Base-by-base conservation (phyloP, 2,329 filamentous ascomycete species). In the Aspergillus phoenicis region DNA sequence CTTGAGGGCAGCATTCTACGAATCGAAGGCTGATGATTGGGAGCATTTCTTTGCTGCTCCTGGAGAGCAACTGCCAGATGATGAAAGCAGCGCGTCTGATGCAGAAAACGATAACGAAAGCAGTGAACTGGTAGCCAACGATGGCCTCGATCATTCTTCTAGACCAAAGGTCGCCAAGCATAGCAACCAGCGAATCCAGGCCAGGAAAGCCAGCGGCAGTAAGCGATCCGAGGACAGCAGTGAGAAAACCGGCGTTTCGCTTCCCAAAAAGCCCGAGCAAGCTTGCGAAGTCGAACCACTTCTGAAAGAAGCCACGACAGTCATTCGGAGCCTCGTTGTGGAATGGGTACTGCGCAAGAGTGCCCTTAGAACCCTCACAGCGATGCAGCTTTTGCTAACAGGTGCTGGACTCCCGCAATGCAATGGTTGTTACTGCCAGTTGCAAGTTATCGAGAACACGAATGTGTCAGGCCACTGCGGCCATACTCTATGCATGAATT, bases 401-500 rank as follows among this genome's bases (percentile, higher is more conserved):
- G 39, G 22, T 2, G 24, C 41, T 8, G 43, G 57, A 5, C 49
- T 65, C 26, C 64, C 63, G 38, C 5, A 53, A 5, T 81, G 80
- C 65, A 64, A 71, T 39, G 63, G 58, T 17, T 82, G 80, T 62
- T 62, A 70, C 2, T 58, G 60, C 4, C 61, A 58, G n/a, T 61
- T 62, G 7, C 52, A 72, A 5, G 66, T 64, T n/a, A 67, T 74
- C 43, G 67, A 69, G 5, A 62, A 73, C 4, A 63, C 80, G 10
- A 74, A 70, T 15, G 68, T 86, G 5, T 75, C 84, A 8, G 76
- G 77, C 0, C 73, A 73, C 5, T 87, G 84, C 62, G 84, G 84
- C 0, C 85, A 87, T 66, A 62, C 76, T 1, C 66, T 83, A n/a
- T 86, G 84, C 67, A 64, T 70, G 20, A 47, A 57, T 1, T 85